Evolutionary conservation across 805 yeast species (phyloP), one percentile per base, ranked within the genome.

Genomic region (Wickerhamiella cacticola): DNA sequence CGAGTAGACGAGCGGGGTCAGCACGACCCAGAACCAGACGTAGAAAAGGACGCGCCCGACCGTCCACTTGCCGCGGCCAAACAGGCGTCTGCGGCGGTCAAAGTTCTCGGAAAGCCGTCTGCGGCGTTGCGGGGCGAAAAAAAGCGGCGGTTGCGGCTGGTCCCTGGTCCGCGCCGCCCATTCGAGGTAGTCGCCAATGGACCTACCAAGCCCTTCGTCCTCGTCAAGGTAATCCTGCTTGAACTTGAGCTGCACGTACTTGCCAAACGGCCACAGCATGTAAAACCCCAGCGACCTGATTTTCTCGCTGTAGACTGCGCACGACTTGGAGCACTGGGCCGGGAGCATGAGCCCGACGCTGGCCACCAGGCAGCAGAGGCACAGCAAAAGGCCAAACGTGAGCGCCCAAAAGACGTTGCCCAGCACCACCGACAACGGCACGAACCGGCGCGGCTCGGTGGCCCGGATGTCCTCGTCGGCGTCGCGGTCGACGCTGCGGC

Each of bases 61-160:
- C 15, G 80, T 79, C 97, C 97, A 92, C 55, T 78, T 68, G 31
- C 97, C 97, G 62, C 97, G 73, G 29, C 97, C 97, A 62, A 92
- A 89, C 44, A 77, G 69, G 50, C 97, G 72, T 19, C 66, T 49
- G 26, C 58, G 45, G 19, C 22, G 51, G 22, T 41, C 48, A 41
- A 45, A 48, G 41, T 51, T 50, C 36, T 54, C 52, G 38, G 51
- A 49, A 9, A 57, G 50, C n/a, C 59, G 48, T 21, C 55, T 52
- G 24, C 56, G 52, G 16, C 56, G 52, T 24, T 26, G 74, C 7
- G 88, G 85, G 2, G 86, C 85, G 57, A 85, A 89, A 21, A 45
- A 33, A 3, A 47, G 33, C 7, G 31, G 42, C 12, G 44, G 38
- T 3, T 15, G 23, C 5, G 25, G 34, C 13, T 29, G 23, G 21